These are phyloP conservation scores for Keithomyces neogunnii DNA, from an alignment of 2,329 filamentous ascomycete species.

Conservation along the genomic window DNA sequence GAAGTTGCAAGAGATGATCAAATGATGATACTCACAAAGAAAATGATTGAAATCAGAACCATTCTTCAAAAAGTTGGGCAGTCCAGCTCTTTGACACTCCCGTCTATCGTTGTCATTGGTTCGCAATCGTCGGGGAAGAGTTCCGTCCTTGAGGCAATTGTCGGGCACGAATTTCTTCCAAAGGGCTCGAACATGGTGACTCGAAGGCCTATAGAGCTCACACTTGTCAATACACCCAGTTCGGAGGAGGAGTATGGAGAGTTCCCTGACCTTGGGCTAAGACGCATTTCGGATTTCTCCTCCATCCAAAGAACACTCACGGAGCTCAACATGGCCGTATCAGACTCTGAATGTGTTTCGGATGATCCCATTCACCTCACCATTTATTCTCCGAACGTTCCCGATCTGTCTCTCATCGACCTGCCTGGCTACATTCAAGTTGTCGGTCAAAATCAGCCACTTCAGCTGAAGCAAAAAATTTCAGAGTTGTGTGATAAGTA, in stretches of 20 bases:
- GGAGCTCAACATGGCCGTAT: slow-evolving; percentile 88
- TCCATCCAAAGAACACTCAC: slow-evolving; percentile 90
- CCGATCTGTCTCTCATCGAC: slow-evolving; percentile 91
- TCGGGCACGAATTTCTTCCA: slow-evolving; percentile 93
- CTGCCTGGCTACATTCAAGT: slow-evolving; percentile 97
- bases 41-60: slow-evolving; percentile 98
- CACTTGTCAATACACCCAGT: slow-evolving; percentile 88
- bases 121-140: slow-evolving; percentile 98
- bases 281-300: slow-evolving; percentile 84
- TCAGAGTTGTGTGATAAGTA: slow-evolving; percentile 96
- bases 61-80: slow-evolving; percentile 89
- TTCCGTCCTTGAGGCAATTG: slow-evolving; percentile 91
- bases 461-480: slow-evolving; percentile 91
- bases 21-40: slow-evolving; percentile 98
- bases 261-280: slow-evolving; percentile 83
- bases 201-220: slow-evolving; percentile 87
- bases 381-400: slow-evolving; percentile 91
- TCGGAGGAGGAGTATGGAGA: slow-evolving; percentile 87
- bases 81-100: slow-evolving; percentile 77
- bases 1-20: slow-evolving; percentile 82
- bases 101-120: slow-evolving; percentile 98
- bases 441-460: slow-evolving; percentile 79
- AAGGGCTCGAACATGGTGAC: slow-evolving; percentile 99
- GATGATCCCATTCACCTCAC: slow-evolving; percentile 95
- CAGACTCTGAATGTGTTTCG: slow-evolving; percentile 83